Conservation (phyloP, 345 rosid genomes). For the Gossypium rotundifolium region DNA sequence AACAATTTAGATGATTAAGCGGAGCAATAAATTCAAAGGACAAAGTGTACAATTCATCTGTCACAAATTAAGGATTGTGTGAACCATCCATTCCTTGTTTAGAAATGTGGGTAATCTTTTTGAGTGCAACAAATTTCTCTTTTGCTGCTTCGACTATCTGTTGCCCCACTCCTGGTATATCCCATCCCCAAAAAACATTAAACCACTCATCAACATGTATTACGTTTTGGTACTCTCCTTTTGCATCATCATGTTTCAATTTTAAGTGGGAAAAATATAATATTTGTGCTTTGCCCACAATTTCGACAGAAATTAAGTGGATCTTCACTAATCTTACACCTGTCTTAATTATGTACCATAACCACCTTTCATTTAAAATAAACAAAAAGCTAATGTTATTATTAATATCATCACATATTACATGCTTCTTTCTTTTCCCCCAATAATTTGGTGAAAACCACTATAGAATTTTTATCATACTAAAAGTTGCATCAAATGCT, state of each 20-base stretch:
- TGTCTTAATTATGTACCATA: not conserved
- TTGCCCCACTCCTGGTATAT: constrained; percentile 2
- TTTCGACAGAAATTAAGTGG: not conserved
- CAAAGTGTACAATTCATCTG: not conserved
- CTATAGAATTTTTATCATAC: too few species aligned
- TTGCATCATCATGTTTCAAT: constrained; percentile 13
- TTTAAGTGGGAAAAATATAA: not conserved
- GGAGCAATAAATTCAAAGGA: not conserved
- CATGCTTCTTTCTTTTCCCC: too few species aligned
- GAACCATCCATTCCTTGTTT: not conserved
- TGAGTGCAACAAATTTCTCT: not conserved
- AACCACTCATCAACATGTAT: not conserved
- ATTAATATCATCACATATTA: too few species aligned
- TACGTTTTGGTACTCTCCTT: not conserved
- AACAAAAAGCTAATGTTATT: too few species aligned
- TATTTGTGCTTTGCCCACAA: not conserved
- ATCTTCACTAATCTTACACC: not conserved
- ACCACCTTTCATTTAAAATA: too few species aligned
- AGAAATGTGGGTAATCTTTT: not conserved
- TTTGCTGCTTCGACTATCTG: not conserved
- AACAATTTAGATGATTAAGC: not conserved
- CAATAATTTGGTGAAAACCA: too few species aligned
- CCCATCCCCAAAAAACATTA: not conserved
- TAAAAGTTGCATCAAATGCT: too few species aligned
- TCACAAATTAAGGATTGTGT: not conserved